Conservation (phyloP, 2,329 filamentous ascomycete genomes). For the Paracorniculantispora psalliotae region DNA sequence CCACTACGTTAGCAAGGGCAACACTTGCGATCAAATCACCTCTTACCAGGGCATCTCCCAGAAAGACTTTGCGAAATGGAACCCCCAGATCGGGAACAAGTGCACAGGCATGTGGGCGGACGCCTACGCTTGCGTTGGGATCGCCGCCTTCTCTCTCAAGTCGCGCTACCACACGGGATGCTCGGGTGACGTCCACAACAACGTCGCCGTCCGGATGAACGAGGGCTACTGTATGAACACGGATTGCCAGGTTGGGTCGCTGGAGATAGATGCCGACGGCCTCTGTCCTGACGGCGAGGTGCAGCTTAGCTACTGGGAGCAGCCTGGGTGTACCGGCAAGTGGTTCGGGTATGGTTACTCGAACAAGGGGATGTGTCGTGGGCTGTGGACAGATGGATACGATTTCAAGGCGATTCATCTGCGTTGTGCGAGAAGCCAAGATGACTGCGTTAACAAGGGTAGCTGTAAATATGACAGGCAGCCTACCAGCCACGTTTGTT, state of each 20-base stretch:
- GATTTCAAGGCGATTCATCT: not conserved
- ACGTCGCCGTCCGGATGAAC: not conserved
- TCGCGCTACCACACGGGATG: not conserved
- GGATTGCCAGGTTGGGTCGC: not conserved
- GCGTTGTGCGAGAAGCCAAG: not conserved
- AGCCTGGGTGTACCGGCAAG: not conserved
- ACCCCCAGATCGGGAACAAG: not conserved
- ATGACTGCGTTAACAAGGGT: not conserved
- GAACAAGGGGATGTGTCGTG: not conserved
- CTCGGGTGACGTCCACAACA: not conserved
- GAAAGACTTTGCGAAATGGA: conserved; percentile 14
- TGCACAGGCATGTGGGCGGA: conserved; percentile 12
- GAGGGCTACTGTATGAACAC: not conserved
- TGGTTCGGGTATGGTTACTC: not conserved
- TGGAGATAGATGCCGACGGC: not conserved
- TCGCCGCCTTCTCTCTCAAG: not conserved
- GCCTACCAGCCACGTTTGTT: too few relatives aligned
- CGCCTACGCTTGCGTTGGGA: conserved; percentile 12
- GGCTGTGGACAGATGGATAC: not conserved
- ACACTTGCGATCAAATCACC: conserved; percentile 7
- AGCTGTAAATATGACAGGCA: not conserved
- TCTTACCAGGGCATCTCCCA: not conserved
- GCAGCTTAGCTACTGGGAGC: not conserved
- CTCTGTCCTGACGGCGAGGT: not conserved
- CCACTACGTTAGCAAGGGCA: conserved; percentile 10